Conservation (phyloP, 1,139 yeast genomes). For the Candida sojae region DNA sequence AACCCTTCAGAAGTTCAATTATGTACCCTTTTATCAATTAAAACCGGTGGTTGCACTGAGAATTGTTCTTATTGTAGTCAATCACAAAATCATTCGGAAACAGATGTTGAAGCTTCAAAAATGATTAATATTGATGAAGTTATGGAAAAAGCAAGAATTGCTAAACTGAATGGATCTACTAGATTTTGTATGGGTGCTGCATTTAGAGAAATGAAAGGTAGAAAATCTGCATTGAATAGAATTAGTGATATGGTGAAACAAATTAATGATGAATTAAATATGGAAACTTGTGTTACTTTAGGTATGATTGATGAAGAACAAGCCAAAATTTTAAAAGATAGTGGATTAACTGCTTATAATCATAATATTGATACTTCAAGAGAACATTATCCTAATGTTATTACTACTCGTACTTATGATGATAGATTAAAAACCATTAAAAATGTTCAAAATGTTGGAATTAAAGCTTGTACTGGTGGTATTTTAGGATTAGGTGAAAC, state of each 20-base stretch:
- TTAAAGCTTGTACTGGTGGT: constrained; percentile 79
- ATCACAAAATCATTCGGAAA: constrained; percentile 58
- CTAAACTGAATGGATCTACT: constrained; percentile 71
- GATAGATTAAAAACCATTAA: constrained; percentile 68
- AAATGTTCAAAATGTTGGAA: constrained; percentile 65
- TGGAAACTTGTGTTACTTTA: constrained; percentile 80
- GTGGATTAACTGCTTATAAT: constrained; percentile 80
- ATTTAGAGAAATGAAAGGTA: constrained; percentile 83
- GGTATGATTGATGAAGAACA: constrained; percentile 75
- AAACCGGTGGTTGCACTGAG: constrained; percentile 81
- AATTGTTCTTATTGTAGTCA: constrained; percentile 85
- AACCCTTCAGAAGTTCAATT: constrained; percentile 72
- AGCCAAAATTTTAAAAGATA: constrained; percentile 56
- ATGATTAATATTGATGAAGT: constrained; percentile 63
- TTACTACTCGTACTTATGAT: constrained; percentile 69
- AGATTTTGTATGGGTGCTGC: constrained; percentile 89
- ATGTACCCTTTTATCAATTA: constrained; percentile 73
- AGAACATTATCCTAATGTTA: constrained; percentile 72
- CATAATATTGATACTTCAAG: constrained; percentile 81
- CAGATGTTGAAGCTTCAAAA: constrained; percentile 71
- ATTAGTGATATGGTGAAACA: constrained; percentile 66
- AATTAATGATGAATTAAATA: constrained; percentile 60
- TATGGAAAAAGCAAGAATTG: constrained; percentile 60
- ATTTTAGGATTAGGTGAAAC: constrained; percentile 80
- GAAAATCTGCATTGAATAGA: constrained; percentile 65